Evolutionary conservation across 805 yeast species (phyloP), one percentile per base, ranked within the genome.

Genomic region (Metschnikowia lunata): DNA sequence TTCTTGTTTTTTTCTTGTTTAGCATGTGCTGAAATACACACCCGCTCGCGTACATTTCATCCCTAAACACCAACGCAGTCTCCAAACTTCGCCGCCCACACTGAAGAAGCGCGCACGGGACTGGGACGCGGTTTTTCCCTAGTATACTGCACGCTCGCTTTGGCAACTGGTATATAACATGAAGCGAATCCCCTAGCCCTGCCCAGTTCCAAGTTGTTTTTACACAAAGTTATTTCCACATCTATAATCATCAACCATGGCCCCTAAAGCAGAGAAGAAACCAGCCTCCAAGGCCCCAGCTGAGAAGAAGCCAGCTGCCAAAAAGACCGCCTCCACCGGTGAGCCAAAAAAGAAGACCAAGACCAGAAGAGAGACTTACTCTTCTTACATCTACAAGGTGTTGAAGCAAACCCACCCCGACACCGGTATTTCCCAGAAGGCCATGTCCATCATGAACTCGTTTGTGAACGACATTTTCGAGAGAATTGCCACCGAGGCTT

Each of bases 281-380:
- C 68, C 68, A 36, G 68, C 68, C 47, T 62, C 68, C 48, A 63
- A 63, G 57, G 67, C 67, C 37, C 68, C 68, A 51, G 68, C 68
- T 56, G 68, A 63, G 56, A 63, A 63, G 65, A 63, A 63, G 61
- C 68, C 68, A 49, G 68, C 68, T 48, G 68, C 68, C 47, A 62
- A 61, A 58, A 62, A 61, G 63, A 56, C 64, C 48, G 57, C 68
- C 42, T 54, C 67, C 39, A 46, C 65, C 27, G 47, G 52, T 35
- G 66, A 57, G 43, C 42, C 63, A 43, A 63, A 63, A 63, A 63
- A 61, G 64, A 63, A 62, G 60, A 48, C 64, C 37, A 63, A 63
- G 65, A 53, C 67, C 51, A 63, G 68, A 63, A 63, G 63, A 63
- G 68, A 63, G 56, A 62, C 67, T 37, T 63, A 63, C 64, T 61